Evolutionary conservation across 495 filamentous ascomycete genomes (phyloP).

Genomic region (Elaphomyces granulatus): DNA sequence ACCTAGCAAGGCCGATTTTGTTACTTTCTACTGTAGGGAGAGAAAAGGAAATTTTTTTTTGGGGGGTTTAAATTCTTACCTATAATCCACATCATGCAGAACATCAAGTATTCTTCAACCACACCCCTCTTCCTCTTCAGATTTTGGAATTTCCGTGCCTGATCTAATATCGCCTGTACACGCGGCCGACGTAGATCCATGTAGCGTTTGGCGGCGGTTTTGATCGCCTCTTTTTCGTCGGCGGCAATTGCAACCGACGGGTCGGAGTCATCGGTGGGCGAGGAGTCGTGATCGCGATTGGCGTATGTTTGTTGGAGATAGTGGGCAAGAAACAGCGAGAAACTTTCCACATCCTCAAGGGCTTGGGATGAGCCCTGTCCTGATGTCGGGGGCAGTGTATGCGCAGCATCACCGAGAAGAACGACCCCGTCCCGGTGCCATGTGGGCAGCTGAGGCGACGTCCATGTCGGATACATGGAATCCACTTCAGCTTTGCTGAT

Average conservation of each 20-base stretch:
- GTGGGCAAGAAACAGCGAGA: constrained; percentile 23
- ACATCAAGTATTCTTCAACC: constrained; percentile 23
- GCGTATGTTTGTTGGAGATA: constrained; percentile 7
- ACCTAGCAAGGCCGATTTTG: neutral
- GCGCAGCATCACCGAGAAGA: constrained; percentile 31
- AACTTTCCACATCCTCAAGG: constrained; percentile 30
- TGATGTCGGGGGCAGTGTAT: constrained; percentile 32
- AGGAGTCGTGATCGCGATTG: neutral
- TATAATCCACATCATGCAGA: constrained; percentile 20
- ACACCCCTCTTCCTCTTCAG: constrained; percentile 20
- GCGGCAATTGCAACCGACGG: neutral
- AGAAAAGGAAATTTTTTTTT: neutral
- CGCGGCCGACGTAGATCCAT: constrained; percentile 17
- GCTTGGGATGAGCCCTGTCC: constrained; percentile 36
- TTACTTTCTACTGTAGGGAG: no score
- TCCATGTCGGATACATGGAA: constrained; percentile 41
- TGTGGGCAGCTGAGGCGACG: constrained; percentile 30
- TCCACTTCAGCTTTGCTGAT: constrained; percentile 25
- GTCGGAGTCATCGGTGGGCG: neutral
- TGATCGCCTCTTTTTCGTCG: constrained; percentile 10
- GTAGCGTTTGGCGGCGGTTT: constrained; percentile 16
- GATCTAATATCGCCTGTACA: constrained; percentile 17
- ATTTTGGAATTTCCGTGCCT: constrained; percentile 17
- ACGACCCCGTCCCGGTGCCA: constrained; percentile 32
- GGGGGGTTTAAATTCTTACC: constrained; percentile 8